Conservation (phyloP, 139 green algal genomes). For the Tetradesmus lagerheimii region DNA sequence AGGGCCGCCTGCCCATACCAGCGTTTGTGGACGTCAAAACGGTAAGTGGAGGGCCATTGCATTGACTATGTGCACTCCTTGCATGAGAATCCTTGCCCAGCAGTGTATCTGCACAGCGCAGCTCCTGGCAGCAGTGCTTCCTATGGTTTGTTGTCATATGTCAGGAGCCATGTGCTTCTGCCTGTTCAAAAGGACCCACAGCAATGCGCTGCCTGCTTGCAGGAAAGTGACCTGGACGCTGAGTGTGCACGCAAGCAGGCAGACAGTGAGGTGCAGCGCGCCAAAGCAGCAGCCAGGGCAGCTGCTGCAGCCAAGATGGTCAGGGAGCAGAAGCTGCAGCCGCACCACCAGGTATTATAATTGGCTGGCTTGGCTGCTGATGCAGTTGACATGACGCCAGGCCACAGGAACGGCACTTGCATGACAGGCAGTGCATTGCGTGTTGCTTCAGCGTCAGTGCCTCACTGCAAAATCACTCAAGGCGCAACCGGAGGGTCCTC, state of each 20-base stretch:
- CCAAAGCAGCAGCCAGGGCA: conserved; percentile 7
- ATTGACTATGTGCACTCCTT: too few species aligned
- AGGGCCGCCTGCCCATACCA: conserved; percentile 25
- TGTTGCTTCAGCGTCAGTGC: too few species aligned
- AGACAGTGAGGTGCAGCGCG: background rate
- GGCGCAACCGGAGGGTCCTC: too few species aligned
- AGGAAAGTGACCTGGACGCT: conserved; percentile 2
- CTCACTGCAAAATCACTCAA: too few species aligned
- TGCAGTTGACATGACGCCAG: too few species aligned
- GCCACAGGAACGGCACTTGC: too few species aligned
- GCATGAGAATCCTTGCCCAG: too few species aligned
- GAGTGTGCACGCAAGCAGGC: background rate
- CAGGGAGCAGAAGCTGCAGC: conserved; percentile 8
- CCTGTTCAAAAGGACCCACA: background rate
- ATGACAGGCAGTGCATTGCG: too few species aligned
- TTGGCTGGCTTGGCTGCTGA: background rate
- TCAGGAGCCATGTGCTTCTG: too few species aligned
- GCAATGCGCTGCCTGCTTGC: background rate
- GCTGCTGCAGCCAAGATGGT: conserved; percentile 9
- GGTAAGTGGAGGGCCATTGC: background rate
- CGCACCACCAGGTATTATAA: background rate
- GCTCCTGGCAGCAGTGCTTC: too few species aligned
- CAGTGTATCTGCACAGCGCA: too few species aligned
- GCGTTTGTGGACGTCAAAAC: background rate
- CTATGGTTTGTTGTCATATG: too few species aligned